These are phyloP conservation scores for Pilasporangium apinafurcum DNA, from an alignment of 352 stramenopile species.

Conservation along the genomic window DNA sequence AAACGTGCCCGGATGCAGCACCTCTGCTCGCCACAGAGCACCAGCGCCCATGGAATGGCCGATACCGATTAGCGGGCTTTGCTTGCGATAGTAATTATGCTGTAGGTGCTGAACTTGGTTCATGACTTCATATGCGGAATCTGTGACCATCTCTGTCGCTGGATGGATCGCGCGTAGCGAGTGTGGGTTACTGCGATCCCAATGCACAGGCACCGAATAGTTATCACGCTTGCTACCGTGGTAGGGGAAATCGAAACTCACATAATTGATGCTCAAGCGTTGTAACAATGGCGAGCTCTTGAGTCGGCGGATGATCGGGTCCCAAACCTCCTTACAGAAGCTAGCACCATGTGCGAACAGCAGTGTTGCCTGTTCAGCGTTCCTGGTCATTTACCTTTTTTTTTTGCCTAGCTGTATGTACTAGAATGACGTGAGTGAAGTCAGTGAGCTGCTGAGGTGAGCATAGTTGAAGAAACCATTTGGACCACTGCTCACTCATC, in stretches of 20 bases:
- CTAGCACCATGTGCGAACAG: conserved; percentile 39
- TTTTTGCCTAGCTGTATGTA: too few relatives aligned
- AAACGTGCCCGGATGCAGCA: conserved; percentile 29
- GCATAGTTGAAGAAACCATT: too few relatives aligned
- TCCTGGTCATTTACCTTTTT: too few relatives aligned
- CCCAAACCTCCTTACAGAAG: conserved; percentile 47
- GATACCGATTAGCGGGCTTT: conserved; percentile 31
- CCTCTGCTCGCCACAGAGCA: conserved; percentile 28
- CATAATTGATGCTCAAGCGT: conserved; percentile 4
- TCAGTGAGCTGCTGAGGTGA: too few relatives aligned
- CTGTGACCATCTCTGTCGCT: conserved; percentile 9
- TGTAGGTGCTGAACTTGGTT: conserved; percentile 13
- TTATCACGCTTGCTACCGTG: conserved; percentile 42
- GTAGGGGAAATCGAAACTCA: conserved; percentile 43
- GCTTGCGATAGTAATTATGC: neutral
- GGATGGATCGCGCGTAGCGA: conserved; percentile 26
- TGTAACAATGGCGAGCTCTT: conserved; percentile 20
- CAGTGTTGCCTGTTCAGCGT: too few relatives aligned
- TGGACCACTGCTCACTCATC: too few relatives aligned
- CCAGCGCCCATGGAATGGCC: conserved; percentile 42
- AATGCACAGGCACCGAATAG: conserved; percentile 9
- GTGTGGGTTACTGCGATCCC: conserved; percentile 10
- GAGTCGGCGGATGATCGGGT: conserved; percentile 32
- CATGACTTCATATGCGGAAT: conserved; percentile 15
- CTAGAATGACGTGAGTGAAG: too few relatives aligned